Evolutionary conservation across 2,329 filamentous ascomycete genomes (phyloP), one percentile per base, ranked within the genome.

Genomic region (Monascus ruber): DNA sequence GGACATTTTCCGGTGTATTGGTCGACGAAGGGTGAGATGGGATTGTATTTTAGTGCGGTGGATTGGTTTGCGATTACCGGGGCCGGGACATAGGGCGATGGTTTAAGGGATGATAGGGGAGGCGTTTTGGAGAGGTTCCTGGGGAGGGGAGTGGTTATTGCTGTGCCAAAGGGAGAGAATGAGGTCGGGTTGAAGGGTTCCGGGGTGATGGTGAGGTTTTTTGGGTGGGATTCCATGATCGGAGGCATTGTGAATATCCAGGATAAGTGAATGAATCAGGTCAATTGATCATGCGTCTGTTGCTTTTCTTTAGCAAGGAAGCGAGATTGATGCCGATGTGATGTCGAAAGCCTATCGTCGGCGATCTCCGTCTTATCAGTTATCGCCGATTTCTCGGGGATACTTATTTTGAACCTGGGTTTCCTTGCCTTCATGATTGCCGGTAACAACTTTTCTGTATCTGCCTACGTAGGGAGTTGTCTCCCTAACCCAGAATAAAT

Each of bases 101-200:
- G 28, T 10, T 29, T 10, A 62, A 39, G 66, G 69, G 37, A 76
- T 71, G 46, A 73, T 63, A 24, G 52, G 35, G 47, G 42, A n/a
- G 63, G 60, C 1, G 56, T 44, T 6, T 72, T 41, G 47, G 58
- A 58, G 47, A 78, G 57, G 53, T 69, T 62, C 33, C 74, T 72
- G 44, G 72, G 69, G 17, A 72, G 58, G 27, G 85, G 85, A 56
- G 89, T 85, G 56, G 79, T 68, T 50, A 95, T 75, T 35, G 91
- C 85, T 40, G 83, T 81, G 58, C 91, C 91, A 62, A 93, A 98
- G 33, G 76, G 72, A 9, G 77, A 69, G 63, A 95, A 96, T 38
- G 75, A 66, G 4, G 70, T 66, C 34, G 75, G 73, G 6, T 78
- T 83, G 38, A 95, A 74, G n/a, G 77, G 76, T 49, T 73, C 66